These are phyloP conservation scores for Epicoccum sorghinum DNA, from an alignment of 2,329 filamentous ascomycete species.

Conservation along the genomic window DNA sequence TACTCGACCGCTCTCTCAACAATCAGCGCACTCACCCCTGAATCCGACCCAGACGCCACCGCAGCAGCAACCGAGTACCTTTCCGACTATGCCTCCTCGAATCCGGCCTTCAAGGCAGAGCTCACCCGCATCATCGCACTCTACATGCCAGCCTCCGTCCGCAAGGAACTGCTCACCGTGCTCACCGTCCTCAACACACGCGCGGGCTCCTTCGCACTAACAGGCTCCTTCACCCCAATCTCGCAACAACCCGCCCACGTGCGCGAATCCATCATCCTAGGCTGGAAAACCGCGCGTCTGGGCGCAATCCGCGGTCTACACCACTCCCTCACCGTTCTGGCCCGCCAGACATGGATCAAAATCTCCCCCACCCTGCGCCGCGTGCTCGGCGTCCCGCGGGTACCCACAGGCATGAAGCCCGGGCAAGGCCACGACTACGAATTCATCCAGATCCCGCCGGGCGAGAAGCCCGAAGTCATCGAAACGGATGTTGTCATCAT, in stretches of 20 bases:
- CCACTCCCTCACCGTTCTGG: conserved; percentile 62
- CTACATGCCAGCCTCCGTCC: conserved; percentile 56
- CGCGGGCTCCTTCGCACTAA: conserved; percentile 68
- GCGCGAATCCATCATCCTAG: conserved; percentile 66
- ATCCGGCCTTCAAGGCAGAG: conserved; percentile 60
- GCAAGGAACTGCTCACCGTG: conserved; percentile 58
- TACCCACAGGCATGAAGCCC: conserved; percentile 61
- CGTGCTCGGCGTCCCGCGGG: conserved; percentile 64
- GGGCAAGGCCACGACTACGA: conserved; percentile 61
- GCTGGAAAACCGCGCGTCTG: conserved; percentile 66
- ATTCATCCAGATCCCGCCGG: conserved; percentile 67
- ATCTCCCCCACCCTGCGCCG: conserved; percentile 61
- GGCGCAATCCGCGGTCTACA: conserved; percentile 61
- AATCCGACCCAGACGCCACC: conserved; percentile 41
- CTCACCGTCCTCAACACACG: conserved; percentile 63
- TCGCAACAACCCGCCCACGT: conserved; percentile 65
- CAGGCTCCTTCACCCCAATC: conserved; percentile 69
- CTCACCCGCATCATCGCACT: conserved; percentile 56
- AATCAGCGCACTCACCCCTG: conserved; percentile 35
- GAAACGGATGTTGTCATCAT: conserved; percentile 85
- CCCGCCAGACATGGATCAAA: conserved; percentile 62
- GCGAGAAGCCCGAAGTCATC: conserved; percentile 62
- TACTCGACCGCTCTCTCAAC: conserved; percentile 55
- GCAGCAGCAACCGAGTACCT: conserved; percentile 61
- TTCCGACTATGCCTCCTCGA: conserved; percentile 57